These are phyloP conservation scores for Kodamaea suecica DNA, from an alignment of 1,139 yeast species.

Conservation along the genomic window DNA sequence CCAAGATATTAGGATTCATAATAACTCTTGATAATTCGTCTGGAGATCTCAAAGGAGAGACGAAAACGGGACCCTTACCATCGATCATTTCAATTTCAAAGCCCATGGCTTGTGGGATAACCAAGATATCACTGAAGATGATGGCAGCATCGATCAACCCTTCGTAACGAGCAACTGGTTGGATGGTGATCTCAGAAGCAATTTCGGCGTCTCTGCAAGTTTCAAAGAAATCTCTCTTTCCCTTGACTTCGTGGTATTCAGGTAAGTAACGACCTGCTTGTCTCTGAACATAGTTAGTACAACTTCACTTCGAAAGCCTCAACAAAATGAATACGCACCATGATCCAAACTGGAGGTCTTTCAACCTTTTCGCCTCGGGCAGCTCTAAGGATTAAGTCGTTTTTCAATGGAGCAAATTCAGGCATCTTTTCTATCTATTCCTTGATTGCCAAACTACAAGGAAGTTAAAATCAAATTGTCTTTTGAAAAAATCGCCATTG, in stretches of 20 bases:
- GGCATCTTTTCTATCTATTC: constrained; percentile 27
- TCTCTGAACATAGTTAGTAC: constrained; percentile 39
- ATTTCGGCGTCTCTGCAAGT: constrained; percentile 91
- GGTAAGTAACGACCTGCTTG: constrained; percentile 89
- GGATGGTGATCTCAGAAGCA: constrained; percentile 92
- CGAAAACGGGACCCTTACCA: constrained; percentile 92
- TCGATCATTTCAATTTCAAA: constrained; percentile 92
- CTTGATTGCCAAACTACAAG: no score
- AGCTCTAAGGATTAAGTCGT: constrained; percentile 87
- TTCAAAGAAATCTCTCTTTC: constrained; percentile 83
- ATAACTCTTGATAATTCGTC: constrained; percentile 60
- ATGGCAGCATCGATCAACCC: constrained; percentile 96
- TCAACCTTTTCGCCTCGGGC: constrained; percentile 83
- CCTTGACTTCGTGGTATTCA: constrained; percentile 89
- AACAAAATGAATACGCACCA: constrained; percentile 47
- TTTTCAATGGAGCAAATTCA: constrained; percentile 68
- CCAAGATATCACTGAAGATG: constrained; percentile 91
- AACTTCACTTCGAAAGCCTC: no score
- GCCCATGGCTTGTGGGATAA: constrained; percentile 98
- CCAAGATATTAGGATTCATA: constrained; percentile 63
- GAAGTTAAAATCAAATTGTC: background rate
- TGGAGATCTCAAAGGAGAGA: constrained; percentile 76
- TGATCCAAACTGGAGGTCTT: constrained; percentile 97
- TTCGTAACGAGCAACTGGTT: constrained; percentile 85
- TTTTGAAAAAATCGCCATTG: background rate